Conservation (phyloP, 192 early-diverging fungal genomes). For the Gamsiella multidivaricata region DNA sequence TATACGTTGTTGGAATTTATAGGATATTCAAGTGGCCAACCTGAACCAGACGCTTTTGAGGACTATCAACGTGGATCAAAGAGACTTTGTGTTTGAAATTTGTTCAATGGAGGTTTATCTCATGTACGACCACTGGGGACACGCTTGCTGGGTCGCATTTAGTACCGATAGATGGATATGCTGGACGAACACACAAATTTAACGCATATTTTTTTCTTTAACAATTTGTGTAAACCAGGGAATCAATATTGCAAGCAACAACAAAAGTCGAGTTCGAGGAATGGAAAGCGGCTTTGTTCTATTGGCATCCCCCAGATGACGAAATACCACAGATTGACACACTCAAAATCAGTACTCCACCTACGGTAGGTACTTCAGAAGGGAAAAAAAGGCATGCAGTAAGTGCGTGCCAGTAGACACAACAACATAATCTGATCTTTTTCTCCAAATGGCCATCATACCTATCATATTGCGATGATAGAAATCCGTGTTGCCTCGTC, state of each 20-base stretch:
- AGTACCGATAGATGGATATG: not conserved
- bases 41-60: slow-evolving; percentile 42
- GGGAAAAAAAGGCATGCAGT: too few species aligned
- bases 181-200: too few species aligned
- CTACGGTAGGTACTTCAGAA: slow-evolving; percentile 14
- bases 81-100: slow-evolving; percentile 52
- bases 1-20: too few species aligned
- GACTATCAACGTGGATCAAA: slow-evolving; percentile 30
- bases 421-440: not conserved
- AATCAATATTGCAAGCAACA: slow-evolving; percentile 44
- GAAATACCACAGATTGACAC: slow-evolving; percentile 41
- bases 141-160: not conserved
- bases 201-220: not conserved
- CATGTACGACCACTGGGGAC: slow-evolving; percentile 14
- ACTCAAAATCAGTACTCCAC: slow-evolving; percentile 29
- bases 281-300: slow-evolving; percentile 47
- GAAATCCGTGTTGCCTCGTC: slow-evolving; percentile 30
- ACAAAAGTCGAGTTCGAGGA: slow-evolving; percentile 49
- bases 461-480: not conserved
- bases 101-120: slow-evolving; percentile 51
- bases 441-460: not conserved
- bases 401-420: too few species aligned
- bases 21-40: slow-evolving; percentile 51
- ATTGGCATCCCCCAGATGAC: slow-evolving; percentile 51
- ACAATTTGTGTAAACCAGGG: slow-evolving; percentile 10